A percentile compares a stretch with the other conserved stretches of the same genome.
These are phyloP conservation scores for Phycomyces blakesleeanus DNA, from an alignment of 192 early-diverging fungal genomes.

Conservation along the genomic window DNA sequence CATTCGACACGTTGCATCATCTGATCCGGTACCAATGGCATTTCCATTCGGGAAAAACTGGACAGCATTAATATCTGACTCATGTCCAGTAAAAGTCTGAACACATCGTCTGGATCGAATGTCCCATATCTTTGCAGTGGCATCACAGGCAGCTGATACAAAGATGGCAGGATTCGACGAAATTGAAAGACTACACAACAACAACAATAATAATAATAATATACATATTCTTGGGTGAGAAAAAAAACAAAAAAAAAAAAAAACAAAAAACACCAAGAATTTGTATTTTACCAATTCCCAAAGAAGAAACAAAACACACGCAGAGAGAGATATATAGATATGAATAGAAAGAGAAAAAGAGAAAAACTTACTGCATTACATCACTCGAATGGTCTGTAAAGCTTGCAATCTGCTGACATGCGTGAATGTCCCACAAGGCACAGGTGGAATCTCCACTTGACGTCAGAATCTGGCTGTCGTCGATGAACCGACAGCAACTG, in stretches of 20 bases:
- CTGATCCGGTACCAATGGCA: conserved; percentile 96
- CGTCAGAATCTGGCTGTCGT: conserved; percentile 94
- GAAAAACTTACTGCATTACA: conserved; percentile 79
- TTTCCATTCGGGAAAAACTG: conserved; percentile 99
- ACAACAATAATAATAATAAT: too few relatives aligned
- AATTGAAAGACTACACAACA: conserved; percentile 66
- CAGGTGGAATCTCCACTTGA: conserved; percentile 97
- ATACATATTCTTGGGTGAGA: too few relatives aligned
- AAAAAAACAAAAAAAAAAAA: too few relatives aligned
- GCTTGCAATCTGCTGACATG: conserved; percentile 90
- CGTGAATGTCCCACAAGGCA: conserved; percentile 99
- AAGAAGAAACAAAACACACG: too few relatives aligned
- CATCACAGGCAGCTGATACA: conserved; percentile 98
- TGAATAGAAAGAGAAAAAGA: neutral
- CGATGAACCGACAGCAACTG: conserved; percentile 95
- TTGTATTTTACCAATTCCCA: too few relatives aligned
- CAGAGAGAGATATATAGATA: too few relatives aligned
- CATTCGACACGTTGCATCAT: conserved; percentile 96
- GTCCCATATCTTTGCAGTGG: conserved; percentile 98
- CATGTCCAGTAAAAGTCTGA: conserved; percentile 97
- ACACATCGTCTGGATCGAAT: conserved; percentile 95
- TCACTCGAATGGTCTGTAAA: conserved; percentile 98
- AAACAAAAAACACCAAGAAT: too few relatives aligned
- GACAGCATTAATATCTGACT: conserved; percentile 98
- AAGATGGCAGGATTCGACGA: conserved; percentile 93